Evolutionary conservation across 2,329 filamentous ascomycete species (phyloP).

Genomic region (Hypoxylon sp.): DNA sequence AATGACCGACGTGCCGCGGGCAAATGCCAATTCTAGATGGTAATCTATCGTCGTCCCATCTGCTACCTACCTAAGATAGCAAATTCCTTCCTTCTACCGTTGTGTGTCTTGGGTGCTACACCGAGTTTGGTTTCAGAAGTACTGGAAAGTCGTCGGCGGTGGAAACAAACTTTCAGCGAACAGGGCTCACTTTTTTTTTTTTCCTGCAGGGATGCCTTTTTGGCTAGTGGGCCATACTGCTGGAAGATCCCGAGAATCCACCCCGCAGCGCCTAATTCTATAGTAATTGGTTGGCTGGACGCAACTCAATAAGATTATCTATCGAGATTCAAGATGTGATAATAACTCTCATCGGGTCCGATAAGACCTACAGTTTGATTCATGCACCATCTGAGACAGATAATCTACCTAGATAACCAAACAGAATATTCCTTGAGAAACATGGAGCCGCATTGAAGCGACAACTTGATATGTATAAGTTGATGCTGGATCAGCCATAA

Average conservation of each 20-base stretch:
- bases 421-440: background rate
- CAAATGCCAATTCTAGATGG: background rate
- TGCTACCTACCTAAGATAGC: background rate
- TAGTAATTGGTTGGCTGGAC: constrained; percentile 10
- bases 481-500: constrained; percentile 2
- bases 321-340: constrained; percentile 17
- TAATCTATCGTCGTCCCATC: background rate
- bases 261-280: background rate
- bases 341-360: constrained; percentile 5
- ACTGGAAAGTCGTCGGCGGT: background rate
- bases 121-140: background rate
- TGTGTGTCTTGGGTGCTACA: constrained; percentile 3
- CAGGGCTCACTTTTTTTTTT: constrained; percentile 33
- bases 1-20: constrained; percentile 2
- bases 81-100: background rate
- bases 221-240: constrained; percentile 32
- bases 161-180: constrained; percentile 19
- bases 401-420: background rate
- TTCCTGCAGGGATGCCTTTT: constrained; percentile 21
- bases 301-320: background rate
- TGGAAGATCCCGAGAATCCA: constrained; percentile 26
- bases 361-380: constrained; percentile 25
- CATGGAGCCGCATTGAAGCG: constrained; percentile 22
- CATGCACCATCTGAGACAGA: constrained; percentile 17
- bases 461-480: background rate